These are phyloP conservation scores for Solanum paucissectum DNA, from an alignment of 257 asterid genomes.

Conservation along the genomic window DNA sequence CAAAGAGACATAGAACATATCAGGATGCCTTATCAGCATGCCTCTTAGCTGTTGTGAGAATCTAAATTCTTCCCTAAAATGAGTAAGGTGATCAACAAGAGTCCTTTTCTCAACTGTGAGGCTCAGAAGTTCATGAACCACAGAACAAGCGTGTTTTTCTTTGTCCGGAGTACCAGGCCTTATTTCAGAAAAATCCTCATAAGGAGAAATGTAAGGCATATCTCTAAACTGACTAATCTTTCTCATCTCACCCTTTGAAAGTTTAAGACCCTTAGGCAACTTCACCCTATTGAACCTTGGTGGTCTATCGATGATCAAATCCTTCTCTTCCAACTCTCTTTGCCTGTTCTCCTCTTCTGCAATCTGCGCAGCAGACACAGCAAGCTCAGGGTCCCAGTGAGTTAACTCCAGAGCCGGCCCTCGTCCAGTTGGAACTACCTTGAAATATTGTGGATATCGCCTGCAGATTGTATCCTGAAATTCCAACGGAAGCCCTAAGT, in stretches of 20 bases:
- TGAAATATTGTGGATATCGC: constrained; percentile 86
- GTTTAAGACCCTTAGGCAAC: constrained; percentile 79
- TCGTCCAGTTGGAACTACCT: constrained; percentile 60
- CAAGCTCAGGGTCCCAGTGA: constrained; percentile 91
- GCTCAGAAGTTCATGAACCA: constrained; percentile 92
- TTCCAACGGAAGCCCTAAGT: constrained; percentile 80
- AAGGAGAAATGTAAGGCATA: constrained; percentile 77
- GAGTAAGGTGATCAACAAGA: constrained; percentile 89
- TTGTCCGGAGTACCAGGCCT: constrained; percentile 65
- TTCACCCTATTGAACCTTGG: constrained; percentile 68
- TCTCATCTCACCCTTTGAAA: constrained; percentile 89
- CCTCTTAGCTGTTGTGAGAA: constrained; percentile 98
- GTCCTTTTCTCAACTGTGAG: constrained; percentile 92
- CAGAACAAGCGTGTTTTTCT: constrained; percentile 83
- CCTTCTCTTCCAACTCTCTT: constrained; percentile 57
- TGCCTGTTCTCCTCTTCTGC: constrained; percentile 73
- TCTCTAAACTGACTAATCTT: constrained; percentile 70
- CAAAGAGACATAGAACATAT: constrained; percentile 83
- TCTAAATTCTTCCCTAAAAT: constrained; percentile 87
- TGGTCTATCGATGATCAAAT: constrained; percentile 65
- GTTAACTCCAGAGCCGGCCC: constrained; percentile 87
- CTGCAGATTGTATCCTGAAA: constrained; percentile 77
- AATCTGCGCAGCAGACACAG: constrained; percentile 90
- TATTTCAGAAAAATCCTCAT: constrained; percentile 67
- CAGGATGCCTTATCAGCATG: constrained; percentile 97